phyloP scores from a whole-genome alignment of 2,329 filamentous ascomycete genomes.

The Aphanoascus verrucosus region DNA sequence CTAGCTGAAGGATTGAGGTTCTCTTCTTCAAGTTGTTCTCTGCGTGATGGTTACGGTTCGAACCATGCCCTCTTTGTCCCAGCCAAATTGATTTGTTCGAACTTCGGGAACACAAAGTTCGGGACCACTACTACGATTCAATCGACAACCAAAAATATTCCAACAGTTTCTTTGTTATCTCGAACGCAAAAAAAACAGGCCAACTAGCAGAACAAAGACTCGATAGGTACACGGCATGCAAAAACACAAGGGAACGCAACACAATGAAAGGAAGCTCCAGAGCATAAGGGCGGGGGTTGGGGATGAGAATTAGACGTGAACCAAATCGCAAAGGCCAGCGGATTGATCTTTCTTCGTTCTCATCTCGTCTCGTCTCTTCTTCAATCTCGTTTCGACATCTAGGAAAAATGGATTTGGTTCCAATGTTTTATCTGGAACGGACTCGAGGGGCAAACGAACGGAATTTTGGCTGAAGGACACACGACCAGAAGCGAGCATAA shows the following conservation, averaged over 20 bases:
- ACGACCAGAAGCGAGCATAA: neutral
- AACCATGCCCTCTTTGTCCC: too few relatives aligned
- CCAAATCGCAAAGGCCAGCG: neutral
- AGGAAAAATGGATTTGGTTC: neutral
- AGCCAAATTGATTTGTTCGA: neutral
- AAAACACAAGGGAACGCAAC: constrained; percentile 20
- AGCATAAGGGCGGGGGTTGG: constrained; percentile 12
- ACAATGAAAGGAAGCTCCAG: constrained; percentile 22
- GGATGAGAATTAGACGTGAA: neutral
- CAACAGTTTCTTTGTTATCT: constrained; percentile 4
- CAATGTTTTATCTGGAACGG: neutral
- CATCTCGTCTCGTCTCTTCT: neutral
- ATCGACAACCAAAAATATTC: neutral
- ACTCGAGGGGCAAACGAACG: neutral
- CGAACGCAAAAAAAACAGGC: neutral
- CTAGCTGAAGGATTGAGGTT: too few relatives aligned
- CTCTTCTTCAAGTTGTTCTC: too few relatives aligned
- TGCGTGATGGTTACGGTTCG: too few relatives aligned
- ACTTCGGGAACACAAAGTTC: neutral
- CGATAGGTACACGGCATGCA: constrained; percentile 5
- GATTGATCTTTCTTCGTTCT: neutral
- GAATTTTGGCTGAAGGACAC: neutral
- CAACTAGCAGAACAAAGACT: constrained; percentile 12
- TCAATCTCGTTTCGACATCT: constrained; percentile 6
- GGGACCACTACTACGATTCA: neutral